phyloP scores from a whole-genome alignment of 2,329 filamentous ascomycete species.

The Sporothrix globosa region DNA sequence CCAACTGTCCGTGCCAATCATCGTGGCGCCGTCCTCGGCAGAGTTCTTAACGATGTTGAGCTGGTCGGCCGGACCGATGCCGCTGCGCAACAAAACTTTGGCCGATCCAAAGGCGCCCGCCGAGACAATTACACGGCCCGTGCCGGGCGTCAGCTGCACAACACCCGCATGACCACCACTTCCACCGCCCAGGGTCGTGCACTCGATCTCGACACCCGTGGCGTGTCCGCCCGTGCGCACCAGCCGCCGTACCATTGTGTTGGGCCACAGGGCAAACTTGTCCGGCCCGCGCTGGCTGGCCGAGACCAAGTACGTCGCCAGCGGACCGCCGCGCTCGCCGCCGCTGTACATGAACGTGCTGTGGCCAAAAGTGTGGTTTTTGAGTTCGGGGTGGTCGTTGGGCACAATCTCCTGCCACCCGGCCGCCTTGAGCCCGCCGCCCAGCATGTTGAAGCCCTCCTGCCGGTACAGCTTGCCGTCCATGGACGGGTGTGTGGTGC shows the following conservation, averaged over 20 bases:
- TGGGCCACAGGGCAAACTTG: slow-evolving; percentile 63
- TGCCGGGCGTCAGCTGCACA: slow-evolving; percentile 61
- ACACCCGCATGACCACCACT: slow-evolving; percentile 60
- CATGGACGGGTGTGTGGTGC: slow-evolving; percentile 66
- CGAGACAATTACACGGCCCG: slow-evolving; percentile 68
- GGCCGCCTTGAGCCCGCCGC: slow-evolving; percentile 56
- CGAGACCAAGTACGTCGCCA: slow-evolving; percentile 67
- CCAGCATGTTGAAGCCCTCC: slow-evolving; percentile 65
- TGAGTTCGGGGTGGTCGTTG: slow-evolving; percentile 59
- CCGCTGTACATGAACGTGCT: slow-evolving; percentile 66
- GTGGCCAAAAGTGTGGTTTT: slow-evolving; percentile 64
- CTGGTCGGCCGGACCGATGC: slow-evolving; percentile 67
- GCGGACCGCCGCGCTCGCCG: slow-evolving; percentile 65
- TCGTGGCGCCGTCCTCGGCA: slow-evolving; percentile 56
- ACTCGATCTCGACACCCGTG: slow-evolving; percentile 63
- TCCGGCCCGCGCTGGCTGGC: slow-evolving; percentile 50
- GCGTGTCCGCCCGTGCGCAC: slow-evolving; percentile 60
- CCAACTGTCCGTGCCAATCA: slow-evolving; percentile 53
- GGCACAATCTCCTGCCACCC: slow-evolving; percentile 53
- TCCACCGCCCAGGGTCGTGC: slow-evolving; percentile 41
- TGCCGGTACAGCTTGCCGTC: slow-evolving; percentile 70
- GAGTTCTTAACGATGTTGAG: slow-evolving; percentile 56
- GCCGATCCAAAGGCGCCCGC: slow-evolving; percentile 71
- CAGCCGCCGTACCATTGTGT: slow-evolving; percentile 64
- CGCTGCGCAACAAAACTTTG: slow-evolving; percentile 68